Evolutionary conservation across 192 early-diverging fungal genomes (phyloP).

Genomic region (Coemansia furcata): DNA sequence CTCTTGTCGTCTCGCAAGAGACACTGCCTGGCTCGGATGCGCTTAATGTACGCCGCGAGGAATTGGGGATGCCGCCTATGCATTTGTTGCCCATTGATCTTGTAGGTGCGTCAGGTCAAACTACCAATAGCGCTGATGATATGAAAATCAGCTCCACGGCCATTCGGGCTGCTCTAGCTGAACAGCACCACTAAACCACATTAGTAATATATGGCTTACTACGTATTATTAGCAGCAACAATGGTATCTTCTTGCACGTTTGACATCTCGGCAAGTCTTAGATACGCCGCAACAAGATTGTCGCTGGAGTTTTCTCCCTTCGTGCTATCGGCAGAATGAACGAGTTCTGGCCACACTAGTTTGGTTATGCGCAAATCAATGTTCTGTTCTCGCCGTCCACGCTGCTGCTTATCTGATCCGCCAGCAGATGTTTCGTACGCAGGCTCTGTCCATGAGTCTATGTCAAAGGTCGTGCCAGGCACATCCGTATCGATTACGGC

Average conservation of each 20-base stretch:
- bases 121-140: constrained; percentile 17
- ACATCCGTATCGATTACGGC: too few species aligned
- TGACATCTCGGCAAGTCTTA: constrained; percentile 13
- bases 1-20: constrained; percentile 81
- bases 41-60: constrained; percentile 74
- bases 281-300: constrained; percentile 30
- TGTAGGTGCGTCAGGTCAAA: constrained; percentile 54
- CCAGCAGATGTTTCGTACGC: background rate
- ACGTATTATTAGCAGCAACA: background rate
- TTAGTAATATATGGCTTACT: background rate
- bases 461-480: background rate
- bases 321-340: background rate
- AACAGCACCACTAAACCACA: constrained; percentile 15
- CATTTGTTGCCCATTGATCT: constrained; percentile 69
- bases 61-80: constrained; percentile 56
- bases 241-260: background rate
- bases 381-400: background rate
- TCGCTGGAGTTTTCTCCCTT: background rate
- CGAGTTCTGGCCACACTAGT: constrained; percentile 11
- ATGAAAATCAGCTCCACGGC: constrained; percentile 79
- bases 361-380: background rate
- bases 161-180: constrained; percentile 57
- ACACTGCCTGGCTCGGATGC: constrained; percentile 70
- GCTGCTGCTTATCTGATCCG: background rate
- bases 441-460: background rate